A percentile compares a stretch with the other conserved stretches of the same genome.
phyloP scores from a whole-genome alignment of 768 basidiomycete species.

The Suillus sp. region DNA sequence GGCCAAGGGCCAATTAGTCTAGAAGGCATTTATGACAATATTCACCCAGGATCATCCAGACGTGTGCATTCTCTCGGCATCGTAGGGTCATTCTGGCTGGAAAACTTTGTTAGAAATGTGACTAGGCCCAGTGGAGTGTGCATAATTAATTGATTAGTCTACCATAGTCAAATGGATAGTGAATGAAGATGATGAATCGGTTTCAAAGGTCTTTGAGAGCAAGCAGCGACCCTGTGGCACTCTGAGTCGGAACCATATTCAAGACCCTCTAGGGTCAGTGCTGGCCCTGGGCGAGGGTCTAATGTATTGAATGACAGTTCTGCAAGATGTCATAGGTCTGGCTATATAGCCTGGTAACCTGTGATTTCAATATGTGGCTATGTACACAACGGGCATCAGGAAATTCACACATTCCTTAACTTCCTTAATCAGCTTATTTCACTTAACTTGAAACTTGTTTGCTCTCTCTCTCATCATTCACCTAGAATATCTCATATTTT shows the following conservation, averaged over 20 bases:
- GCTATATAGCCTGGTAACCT: conserved; percentile 9
- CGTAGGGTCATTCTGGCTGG: conserved; percentile 24
- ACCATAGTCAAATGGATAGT: no score
- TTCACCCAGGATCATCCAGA: conserved; percentile 48
- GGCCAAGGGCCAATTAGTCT: conserved; percentile 52
- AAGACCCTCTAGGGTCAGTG: conserved; percentile 40
- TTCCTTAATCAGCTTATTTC: no score
- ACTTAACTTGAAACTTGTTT: no score
- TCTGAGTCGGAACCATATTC: conserved; percentile 44
- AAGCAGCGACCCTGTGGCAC: conserved; percentile 37
- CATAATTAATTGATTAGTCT: conserved; percentile 35
- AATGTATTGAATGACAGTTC: conserved; percentile 30
- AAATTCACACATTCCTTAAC: no score
- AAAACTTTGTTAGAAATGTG: conserved; percentile 10
- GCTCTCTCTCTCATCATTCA: no score
- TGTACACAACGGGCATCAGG: conserved; percentile 12
- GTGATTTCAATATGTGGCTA: conserved; percentile 18
- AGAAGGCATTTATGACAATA: conserved; percentile 46
- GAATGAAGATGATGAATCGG: not conserved
- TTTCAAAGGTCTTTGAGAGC: conserved; percentile 47
- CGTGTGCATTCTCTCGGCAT: conserved; percentile 48
- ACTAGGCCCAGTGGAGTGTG: not conserved
- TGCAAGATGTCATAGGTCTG: conserved; percentile 13
- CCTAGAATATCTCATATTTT: no score
- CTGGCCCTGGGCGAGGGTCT: conserved; percentile 31